These are phyloP conservation scores for Thielaviopsis ethacetica DNA, from an alignment of 2,329 filamentous ascomycete genomes.

Conservation along the genomic window DNA sequence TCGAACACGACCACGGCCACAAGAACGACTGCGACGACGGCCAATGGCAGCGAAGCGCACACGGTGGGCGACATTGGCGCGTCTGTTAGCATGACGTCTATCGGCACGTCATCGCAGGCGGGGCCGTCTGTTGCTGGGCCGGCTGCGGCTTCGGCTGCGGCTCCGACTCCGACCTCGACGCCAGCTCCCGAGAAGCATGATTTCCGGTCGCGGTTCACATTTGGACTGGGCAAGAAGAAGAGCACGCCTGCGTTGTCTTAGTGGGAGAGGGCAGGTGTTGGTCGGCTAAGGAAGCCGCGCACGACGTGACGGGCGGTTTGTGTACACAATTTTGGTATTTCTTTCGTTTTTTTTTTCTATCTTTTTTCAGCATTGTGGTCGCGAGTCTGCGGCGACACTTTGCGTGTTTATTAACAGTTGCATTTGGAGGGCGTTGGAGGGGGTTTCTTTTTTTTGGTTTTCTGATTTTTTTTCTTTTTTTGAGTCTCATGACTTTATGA, in stretches of 20 bases:
- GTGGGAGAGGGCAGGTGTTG: conserved; percentile 7
- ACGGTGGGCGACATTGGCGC: neutral
- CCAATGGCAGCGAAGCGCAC: neutral
- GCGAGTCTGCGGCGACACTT: too few relatives aligned
- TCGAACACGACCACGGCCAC: neutral
- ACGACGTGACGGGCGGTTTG: neutral
- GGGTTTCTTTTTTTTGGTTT: neutral
- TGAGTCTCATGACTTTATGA: neutral
- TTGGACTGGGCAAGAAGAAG: conserved; percentile 48
- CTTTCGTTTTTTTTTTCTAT: neutral
- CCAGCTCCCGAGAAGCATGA: neutral
- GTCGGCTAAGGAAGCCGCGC: neutral
- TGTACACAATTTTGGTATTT: neutral
- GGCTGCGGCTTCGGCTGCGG: conserved; percentile 9
- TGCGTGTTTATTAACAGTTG: neutral
- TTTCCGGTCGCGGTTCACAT: conserved; percentile 42
- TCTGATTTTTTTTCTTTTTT: neutral
- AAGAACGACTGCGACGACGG: neutral
- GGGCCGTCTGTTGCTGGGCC: neutral
- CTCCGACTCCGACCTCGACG: conserved; percentile 4
- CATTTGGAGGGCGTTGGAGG: conserved; percentile 1
- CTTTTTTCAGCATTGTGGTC: neutral
- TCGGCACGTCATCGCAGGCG: neutral
- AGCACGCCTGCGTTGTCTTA: conserved; percentile 26
- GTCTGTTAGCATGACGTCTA: neutral